phyloP scores from a whole-genome alignment of 805 yeast genomes.

The Kuraishia capsulata region DNA sequence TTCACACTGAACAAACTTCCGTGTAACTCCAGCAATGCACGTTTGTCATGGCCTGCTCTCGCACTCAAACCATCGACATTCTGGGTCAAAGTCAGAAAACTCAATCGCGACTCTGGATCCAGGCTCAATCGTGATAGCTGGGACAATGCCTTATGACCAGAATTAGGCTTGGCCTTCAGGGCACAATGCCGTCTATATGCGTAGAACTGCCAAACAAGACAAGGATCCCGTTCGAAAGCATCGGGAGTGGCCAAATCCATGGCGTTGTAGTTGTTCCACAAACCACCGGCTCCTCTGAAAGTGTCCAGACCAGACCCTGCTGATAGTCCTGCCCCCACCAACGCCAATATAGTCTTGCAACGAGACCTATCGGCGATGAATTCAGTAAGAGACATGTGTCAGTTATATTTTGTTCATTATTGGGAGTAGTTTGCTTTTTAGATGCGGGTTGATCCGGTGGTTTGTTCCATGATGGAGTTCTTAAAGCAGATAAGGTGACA shows the following conservation, averaged over 20 bases:
- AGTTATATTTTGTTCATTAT: too few species aligned
- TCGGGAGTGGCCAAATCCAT: slow-evolving; percentile 89
- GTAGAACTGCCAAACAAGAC: slow-evolving; percentile 86
- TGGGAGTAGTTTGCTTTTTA: too few species aligned
- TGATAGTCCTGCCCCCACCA: slow-evolving; percentile 80
- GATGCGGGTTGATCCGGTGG: not conserved
- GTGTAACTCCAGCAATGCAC: slow-evolving; percentile 59
- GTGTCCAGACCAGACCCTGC: slow-evolving; percentile 73
- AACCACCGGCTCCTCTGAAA: slow-evolving; percentile 61
- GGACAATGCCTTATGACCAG: slow-evolving; percentile 65
- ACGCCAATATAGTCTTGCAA: slow-evolving; percentile 44
- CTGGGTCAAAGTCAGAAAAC: slow-evolving; percentile 66
- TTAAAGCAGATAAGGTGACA: not conserved
- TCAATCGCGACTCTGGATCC: slow-evolving; percentile 11
- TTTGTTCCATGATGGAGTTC: not conserved
- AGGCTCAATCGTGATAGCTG: slow-evolving; percentile 35
- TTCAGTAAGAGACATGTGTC: slow-evolving; percentile 7
- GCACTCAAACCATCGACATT: slow-evolving; percentile 72
- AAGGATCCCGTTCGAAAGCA: slow-evolving; percentile 77
- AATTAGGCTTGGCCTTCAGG: slow-evolving; percentile 58
- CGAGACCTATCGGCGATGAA: slow-evolving; percentile 10
- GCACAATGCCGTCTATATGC: slow-evolving; percentile 60
- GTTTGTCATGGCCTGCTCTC: slow-evolving; percentile 52
- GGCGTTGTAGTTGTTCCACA: slow-evolving; percentile 71
- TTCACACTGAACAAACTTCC: slow-evolving; percentile 67